Percentiles rank a stretch among this genome's conserved stretches.
phyloP scores from a whole-genome alignment of 805 yeast genomes.

The Saccharomycopsis javanensis region DNA sequence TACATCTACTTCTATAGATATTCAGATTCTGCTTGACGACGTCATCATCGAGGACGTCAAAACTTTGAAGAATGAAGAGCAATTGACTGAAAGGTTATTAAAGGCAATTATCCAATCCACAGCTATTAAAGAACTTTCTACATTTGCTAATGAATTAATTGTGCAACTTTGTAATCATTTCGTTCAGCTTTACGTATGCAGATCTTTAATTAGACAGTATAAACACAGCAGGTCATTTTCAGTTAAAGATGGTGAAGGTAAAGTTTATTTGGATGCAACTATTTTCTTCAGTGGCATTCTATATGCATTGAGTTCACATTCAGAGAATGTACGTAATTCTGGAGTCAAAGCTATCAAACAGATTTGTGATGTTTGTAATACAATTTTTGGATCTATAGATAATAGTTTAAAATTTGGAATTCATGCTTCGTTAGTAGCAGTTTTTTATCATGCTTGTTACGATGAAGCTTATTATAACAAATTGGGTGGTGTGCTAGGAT shows the following conservation, averaged over 20 bases:
- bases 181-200: conserved; percentile 66
- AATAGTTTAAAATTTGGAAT: conserved; percentile 65
- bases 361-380: conserved; percentile 51
- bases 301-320: conserved; percentile 71
- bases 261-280: conserved; percentile 55
- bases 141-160: conserved; percentile 55
- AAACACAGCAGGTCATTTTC: conserved; percentile 63
- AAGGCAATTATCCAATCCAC: conserved; percentile 69
- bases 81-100: conserved; percentile 51
- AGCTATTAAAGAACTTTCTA: conserved; percentile 60
- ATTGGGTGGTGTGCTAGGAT: conserved; percentile 81
- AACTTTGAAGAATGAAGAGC: conserved; percentile 52
- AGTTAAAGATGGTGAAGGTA: conserved; percentile 73
- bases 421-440: conserved; percentile 64
- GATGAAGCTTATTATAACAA: conserved; percentile 81
- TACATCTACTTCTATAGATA: conserved; percentile 27
- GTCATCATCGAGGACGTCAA: conserved; percentile 39
- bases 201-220: conserved; percentile 60
- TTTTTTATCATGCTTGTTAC: conserved; percentile 84
- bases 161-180: conserved; percentile 69
- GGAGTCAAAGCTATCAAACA: conserved; percentile 60
- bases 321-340: conserved; percentile 55
- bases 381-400: conserved; percentile 58
- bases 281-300: conserved; percentile 67
- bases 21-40: conserved; percentile 29